phyloP scores from a whole-genome alignment of 352 stramenopile genomes.

The Poterioochromonas sp. region DNA sequence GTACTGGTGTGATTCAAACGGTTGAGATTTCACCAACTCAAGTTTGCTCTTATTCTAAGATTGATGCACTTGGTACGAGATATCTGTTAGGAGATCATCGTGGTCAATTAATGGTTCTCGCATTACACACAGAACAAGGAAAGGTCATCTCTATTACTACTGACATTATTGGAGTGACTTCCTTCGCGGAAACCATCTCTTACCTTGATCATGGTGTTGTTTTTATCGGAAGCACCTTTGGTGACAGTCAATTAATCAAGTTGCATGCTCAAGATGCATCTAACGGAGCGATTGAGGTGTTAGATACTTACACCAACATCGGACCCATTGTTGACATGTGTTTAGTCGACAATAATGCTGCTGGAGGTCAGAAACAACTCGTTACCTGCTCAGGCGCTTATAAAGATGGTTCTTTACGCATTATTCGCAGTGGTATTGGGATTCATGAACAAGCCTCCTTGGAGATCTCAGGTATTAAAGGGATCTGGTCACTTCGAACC shows the following conservation, averaged over 20 bases:
- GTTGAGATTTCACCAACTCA: background rate
- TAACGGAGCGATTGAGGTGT: conserved; percentile 75
- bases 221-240: conserved; percentile 85
- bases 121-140: background rate
- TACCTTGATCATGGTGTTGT: conserved; percentile 88
- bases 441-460: conserved; percentile 90
- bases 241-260: conserved; percentile 88
- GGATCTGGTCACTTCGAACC: conserved; percentile 86
- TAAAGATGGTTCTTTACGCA: conserved; percentile 84
- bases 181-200: conserved; percentile 69
- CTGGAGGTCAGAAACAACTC: conserved; percentile 66
- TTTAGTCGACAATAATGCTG: conserved; percentile 78
- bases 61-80: background rate
- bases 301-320: conserved; percentile 93
- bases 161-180: conserved; percentile 69
- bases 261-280: conserved; percentile 49
- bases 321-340: conserved; percentile 97
- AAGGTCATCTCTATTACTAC: background rate
- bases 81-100: conserved; percentile 21
- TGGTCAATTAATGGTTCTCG: background rate
- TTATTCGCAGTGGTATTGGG: conserved; percentile 97
- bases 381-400: conserved; percentile 90
- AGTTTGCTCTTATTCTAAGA: background rate
- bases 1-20: conserved; percentile 15
- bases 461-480: conserved; percentile 90